These are phyloP conservation scores for Astragalus glycyphyllos DNA, from an alignment of 306 rosid species.

Conservation along the genomic window DNA sequence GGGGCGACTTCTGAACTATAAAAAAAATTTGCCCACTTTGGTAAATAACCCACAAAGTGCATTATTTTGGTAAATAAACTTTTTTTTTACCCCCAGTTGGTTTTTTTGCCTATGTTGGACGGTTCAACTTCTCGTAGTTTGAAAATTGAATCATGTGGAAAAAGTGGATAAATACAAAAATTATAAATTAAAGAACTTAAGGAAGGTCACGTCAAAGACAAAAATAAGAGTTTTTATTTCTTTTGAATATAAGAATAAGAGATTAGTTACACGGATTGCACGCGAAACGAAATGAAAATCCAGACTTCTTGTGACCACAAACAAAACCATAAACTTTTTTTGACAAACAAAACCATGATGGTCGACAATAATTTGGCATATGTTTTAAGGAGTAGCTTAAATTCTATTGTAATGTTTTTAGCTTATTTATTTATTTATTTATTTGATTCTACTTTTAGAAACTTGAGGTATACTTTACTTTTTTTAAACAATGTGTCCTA, in stretches of 20 bases:
- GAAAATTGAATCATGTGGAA: constrained; percentile 14
- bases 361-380: neutral
- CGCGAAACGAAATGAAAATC: neutral
- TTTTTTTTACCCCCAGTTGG: too few species aligned
- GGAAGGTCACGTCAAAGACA: neutral
- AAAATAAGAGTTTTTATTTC: neutral
- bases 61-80: too few species aligned
- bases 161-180: neutral
- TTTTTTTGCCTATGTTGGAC: too few species aligned
- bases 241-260: neutral
- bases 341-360: neutral
- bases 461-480: too few species aligned
- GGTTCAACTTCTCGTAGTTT: neutral
- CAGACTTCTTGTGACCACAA: neutral
- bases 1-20: too few species aligned
- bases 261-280: neutral
- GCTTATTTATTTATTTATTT: too few species aligned
- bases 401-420: too few species aligned
- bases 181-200: constrained; percentile 11
- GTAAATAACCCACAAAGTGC: too few species aligned
- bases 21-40: too few species aligned
- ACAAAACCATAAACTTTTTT: neutral
- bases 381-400: neutral
- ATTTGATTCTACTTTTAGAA: too few species aligned
- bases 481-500: too few species aligned